Percentiles rank a stretch among this genome's conserved stretches.
Evolutionary conservation across 108 stramenopile species (phyloP).

Genomic region (Pseudonitzschia delicatissima): DNA sequence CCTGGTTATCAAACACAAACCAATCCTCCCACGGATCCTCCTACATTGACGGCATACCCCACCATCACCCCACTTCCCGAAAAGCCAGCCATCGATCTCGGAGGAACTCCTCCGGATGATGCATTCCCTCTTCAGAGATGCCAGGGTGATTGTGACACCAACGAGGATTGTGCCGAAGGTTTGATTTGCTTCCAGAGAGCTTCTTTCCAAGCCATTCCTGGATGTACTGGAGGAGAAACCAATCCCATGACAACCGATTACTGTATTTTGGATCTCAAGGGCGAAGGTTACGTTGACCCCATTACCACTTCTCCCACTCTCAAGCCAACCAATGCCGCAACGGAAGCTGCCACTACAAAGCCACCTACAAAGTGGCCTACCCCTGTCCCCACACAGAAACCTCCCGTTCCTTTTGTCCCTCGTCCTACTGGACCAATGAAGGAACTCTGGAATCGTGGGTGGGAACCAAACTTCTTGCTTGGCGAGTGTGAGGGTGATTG

Average conservation of each 20-base stretch:
- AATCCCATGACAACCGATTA: constrained; percentile 26
- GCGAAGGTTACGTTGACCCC: constrained; percentile 24
- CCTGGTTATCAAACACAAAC: constrained; percentile 21
- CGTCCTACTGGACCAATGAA: constrained; percentile 12
- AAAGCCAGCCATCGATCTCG: constrained; percentile 13
- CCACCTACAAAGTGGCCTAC: constrained; percentile 3
- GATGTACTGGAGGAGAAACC: constrained; percentile 36
- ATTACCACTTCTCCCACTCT: constrained; percentile 16
- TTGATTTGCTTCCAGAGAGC: constrained; percentile 34
- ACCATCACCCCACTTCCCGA: constrained; percentile 20
- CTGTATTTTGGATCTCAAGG: constrained; percentile 36
- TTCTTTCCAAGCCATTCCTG: constrained; percentile 33
- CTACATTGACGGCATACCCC: constrained; percentile 25
- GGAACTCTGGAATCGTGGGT: constrained; percentile 23
- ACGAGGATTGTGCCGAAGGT: constrained; percentile 30
- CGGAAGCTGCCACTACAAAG: constrained; percentile 8
- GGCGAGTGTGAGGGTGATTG: constrained; percentile 44
- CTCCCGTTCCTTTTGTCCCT: background rate
- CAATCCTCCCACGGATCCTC: constrained; percentile 15
- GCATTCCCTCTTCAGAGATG: constrained; percentile 22
- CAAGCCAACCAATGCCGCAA: constrained; percentile 2
- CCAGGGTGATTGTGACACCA: constrained; percentile 27
- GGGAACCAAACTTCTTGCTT: constrained; percentile 28
- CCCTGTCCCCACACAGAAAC: background rate
- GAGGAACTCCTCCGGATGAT: constrained; percentile 28